Percentiles rank a stretch among this genome's conserved stretches.
Conservation (phyloP, 129 eudicot genomes). For the Erigeron canadensis region DNA sequence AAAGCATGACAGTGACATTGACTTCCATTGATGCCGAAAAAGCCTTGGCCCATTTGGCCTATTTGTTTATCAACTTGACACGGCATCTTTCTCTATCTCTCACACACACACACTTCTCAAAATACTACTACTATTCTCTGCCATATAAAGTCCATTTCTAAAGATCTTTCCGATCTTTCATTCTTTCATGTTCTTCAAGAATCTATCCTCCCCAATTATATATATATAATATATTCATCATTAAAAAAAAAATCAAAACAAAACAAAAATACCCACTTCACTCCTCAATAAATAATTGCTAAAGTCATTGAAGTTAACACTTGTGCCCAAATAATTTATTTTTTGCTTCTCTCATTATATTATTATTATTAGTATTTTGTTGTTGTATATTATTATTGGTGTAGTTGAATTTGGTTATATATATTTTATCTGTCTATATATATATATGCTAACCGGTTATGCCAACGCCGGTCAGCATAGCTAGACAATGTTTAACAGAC, state of each 20-base stretch:
- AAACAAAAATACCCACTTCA: background rate
- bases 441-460: conserved; percentile 53
- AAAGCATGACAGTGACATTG: conserved; percentile 37
- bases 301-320: conserved; percentile 36
- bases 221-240: too few relatives aligned
- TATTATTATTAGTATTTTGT: background rate
- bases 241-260: background rate
- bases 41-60: conserved; percentile 41
- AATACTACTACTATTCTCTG: conserved; percentile 17
- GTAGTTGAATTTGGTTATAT: background rate
- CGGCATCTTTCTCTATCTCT: conserved; percentile 46
- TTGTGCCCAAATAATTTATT: too few relatives aligned
- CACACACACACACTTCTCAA: conserved; percentile 4
- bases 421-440: background rate
- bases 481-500: conserved; percentile 59
- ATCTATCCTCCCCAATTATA: conserved; percentile 39
- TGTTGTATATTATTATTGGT: background rate
- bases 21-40: conserved; percentile 42
- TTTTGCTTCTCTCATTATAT: background rate
- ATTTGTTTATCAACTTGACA: conserved; percentile 45
- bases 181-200: conserved; percentile 27
- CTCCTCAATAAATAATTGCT: conserved; percentile 36
- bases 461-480: conserved; percentile 75
- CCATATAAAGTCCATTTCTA: conserved; percentile 20
- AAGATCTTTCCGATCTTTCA: conserved; percentile 36